Evolutionary conservation across 805 yeast species (phyloP), one percentile per base, ranked within the genome.

Genomic region (Candida taoyuanica): DNA sequence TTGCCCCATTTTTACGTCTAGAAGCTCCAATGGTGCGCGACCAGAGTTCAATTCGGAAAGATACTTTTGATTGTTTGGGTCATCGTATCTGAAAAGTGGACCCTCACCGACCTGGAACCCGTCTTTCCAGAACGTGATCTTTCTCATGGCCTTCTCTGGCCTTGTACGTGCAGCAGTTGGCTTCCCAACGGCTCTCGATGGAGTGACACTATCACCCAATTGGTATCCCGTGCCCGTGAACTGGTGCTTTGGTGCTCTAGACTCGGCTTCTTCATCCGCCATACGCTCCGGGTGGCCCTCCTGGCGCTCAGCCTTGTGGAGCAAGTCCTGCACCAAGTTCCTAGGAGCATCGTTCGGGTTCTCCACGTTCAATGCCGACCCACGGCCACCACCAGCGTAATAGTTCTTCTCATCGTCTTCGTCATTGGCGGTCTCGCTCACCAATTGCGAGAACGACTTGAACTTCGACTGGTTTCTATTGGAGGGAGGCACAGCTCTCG

Each of bases 71-170:
- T 91, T 93, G n/a, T 74, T 78, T 5, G 96, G 96, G 59, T 93
- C 98, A 54, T 91, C 96, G 59, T 88, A 93, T 42, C 93, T 70
- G 59, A 74, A 81, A 39, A 93, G 70, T 17, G 76, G 76, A 3
- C 98, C 98, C 34, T 89, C 96, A 23, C 93, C 98, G 18, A 93
- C 88, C 46, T 87, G 86, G 63, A 93, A 93, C 2, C 98, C 98
- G 54, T 93, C 91, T 50, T 79, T 82, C 98, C 98, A 93, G 59
- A 93, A 91, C 0, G 95, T 86, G 45, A 93, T 82, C 30, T 84
- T 84, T 55, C 98, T 74, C 14, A 73, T 71, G 5, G 82, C 96
- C 42, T 76, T 79, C 28, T 64, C 68, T 4, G 59, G 53, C 28
- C 50, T 57, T 24, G 49, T 47, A 19, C 57, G 52, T 2, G 53